Percentiles rank a stretch among this genome's conserved stretches.
Conservation (phyloP, 2,329 filamentous ascomycete genomes). For the Penicillium sp. region DNA sequence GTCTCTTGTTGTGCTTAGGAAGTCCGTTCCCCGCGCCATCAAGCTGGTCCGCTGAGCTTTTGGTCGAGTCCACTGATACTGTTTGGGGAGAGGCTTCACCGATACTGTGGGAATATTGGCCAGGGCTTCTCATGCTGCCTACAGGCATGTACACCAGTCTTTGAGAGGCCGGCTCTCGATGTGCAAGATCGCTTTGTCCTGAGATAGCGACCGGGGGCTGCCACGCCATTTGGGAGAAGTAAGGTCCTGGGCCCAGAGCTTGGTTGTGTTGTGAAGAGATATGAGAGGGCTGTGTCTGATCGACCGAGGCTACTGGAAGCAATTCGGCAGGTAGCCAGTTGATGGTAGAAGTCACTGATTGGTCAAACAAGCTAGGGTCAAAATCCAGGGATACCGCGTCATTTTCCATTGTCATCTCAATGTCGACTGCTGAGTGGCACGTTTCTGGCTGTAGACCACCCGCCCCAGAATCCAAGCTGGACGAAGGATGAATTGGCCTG, state of each 20-base stretch:
- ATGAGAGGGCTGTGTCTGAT: conserved; percentile 13
- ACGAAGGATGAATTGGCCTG: conserved; percentile 10
- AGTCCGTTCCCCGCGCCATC: conserved; percentile 29
- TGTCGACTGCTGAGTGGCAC: conserved; percentile 9
- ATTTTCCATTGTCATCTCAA: conserved; percentile 21
- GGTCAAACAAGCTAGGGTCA: conserved; percentile 28
- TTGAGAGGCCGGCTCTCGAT: conserved; percentile 20
- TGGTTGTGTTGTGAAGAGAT: conserved; percentile 21
- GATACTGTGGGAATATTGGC: conserved; percentile 19
- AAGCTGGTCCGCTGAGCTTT: conserved; percentile 28
- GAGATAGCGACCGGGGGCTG: conserved; percentile 27
- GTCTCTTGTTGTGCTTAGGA: conserved; percentile 29
- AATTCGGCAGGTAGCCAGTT: conserved; percentile 42
- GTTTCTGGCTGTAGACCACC: conserved; percentile 12
- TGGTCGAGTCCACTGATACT: conserved; percentile 20
- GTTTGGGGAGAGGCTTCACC: conserved; percentile 26
- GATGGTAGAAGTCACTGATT: conserved; percentile 31
- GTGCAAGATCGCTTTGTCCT: conserved; percentile 15
- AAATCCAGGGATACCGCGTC: conserved; percentile 25
- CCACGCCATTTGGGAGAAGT: conserved; percentile 27
- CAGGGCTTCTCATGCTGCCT: conserved; percentile 21
- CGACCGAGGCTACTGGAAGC: conserved; percentile 19
- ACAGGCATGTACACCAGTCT: conserved; percentile 21
- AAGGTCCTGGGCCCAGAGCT: conserved; percentile 16
- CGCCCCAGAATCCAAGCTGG: conserved; percentile 9